Evolutionary conservation across 179 eudicot genomes (phyloP).

Genomic region (Dionaea muscipula): DNA sequence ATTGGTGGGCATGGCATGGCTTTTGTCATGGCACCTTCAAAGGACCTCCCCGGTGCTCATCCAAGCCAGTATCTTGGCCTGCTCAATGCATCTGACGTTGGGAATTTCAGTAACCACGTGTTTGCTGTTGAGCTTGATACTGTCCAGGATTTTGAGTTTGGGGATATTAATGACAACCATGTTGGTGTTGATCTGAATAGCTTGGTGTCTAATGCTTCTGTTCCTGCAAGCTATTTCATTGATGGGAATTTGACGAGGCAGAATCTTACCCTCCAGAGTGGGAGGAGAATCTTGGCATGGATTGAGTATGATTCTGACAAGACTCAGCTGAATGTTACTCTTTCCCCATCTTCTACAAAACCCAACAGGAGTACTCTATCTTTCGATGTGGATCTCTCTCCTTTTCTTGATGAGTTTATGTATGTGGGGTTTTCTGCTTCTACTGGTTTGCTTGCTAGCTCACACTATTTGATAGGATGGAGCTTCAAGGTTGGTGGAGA

Average conservation of each 20-base stretch:
- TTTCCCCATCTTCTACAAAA: conserved; percentile 26
- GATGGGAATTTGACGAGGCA: conserved; percentile 10
- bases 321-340: conserved; percentile 16
- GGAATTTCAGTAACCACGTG: conserved; percentile 18
- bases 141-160: conserved; percentile 12
- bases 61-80: conserved; percentile 22
- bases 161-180: conserved; percentile 53
- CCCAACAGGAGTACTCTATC: conserved; percentile 29
- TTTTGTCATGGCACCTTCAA: conserved; percentile 18
- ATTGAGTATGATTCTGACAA: conserved; percentile 20
- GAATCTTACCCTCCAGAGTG: conserved; percentile 10
- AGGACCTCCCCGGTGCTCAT: conserved; percentile 8
- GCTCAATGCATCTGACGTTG: conserved; percentile 11
- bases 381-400: conserved; percentile 22
- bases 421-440: conserved; percentile 48
- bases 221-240: conserved; percentile 15
- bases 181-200: conserved; percentile 26
- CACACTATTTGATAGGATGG: conserved; percentile 51
- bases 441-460: conserved; percentile 34
- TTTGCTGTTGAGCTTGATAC: conserved; percentile 29
- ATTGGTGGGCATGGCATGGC: conserved; percentile 24
- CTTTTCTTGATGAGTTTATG: conserved; percentile 39
- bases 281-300: conserved; percentile 16
- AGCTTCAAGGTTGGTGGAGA: conserved; percentile 36
- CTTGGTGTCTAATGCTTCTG: conserved; percentile 14